Evolutionary conservation across 495 filamentous ascomycete genomes (phyloP).

Genomic region (Xylaria curta): DNA sequence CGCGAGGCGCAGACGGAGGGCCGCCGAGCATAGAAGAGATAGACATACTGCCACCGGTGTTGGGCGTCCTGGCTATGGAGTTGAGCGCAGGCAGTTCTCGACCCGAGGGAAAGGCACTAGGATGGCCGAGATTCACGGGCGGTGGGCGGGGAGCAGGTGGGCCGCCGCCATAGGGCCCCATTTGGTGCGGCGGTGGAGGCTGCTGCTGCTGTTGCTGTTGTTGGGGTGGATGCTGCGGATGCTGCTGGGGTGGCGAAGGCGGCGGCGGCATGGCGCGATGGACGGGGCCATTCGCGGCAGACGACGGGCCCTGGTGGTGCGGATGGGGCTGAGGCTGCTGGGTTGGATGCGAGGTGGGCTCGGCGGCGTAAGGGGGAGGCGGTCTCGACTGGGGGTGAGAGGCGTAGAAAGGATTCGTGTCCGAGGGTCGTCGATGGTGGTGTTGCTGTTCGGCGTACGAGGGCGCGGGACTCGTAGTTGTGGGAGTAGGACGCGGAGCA

Average conservation of each 20-base stretch:
- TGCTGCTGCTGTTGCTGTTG: constrained; percentile 41
- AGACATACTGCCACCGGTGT: constrained; percentile 82
- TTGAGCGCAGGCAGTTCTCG: constrained; percentile 63
- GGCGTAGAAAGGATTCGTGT: constrained; percentile 49
- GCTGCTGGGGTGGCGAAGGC: constrained; percentile 57
- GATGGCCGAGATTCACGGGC: constrained; percentile 58
- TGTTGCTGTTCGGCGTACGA: constrained; percentile 47
- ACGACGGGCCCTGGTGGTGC: constrained; percentile 61
- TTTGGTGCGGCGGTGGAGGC: constrained; percentile 47
- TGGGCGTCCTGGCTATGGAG: constrained; percentile 51
- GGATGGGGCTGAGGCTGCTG: constrained; percentile 45
- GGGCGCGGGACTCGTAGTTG: constrained; percentile 31
- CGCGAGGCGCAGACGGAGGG: constrained; percentile 57
- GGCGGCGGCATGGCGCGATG: constrained; percentile 61
- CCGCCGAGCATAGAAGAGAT: constrained; percentile 91
- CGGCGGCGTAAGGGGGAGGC: constrained; percentile 47
- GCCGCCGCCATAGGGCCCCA: constrained; percentile 51
- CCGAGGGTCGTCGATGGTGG: constrained; percentile 57
- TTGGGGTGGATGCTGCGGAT: constrained; percentile 26
- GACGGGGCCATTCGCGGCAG: constrained; percentile 51
- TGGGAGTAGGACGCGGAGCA: constrained; percentile 34
- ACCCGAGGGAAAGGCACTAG: constrained; percentile 54
- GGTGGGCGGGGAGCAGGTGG: constrained; percentile 56
- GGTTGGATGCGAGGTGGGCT: constrained; percentile 49
- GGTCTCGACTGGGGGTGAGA: constrained; percentile 47